Base-by-base conservation (phyloP, 257 asterid species). In the Solanum sitiens region DNA sequence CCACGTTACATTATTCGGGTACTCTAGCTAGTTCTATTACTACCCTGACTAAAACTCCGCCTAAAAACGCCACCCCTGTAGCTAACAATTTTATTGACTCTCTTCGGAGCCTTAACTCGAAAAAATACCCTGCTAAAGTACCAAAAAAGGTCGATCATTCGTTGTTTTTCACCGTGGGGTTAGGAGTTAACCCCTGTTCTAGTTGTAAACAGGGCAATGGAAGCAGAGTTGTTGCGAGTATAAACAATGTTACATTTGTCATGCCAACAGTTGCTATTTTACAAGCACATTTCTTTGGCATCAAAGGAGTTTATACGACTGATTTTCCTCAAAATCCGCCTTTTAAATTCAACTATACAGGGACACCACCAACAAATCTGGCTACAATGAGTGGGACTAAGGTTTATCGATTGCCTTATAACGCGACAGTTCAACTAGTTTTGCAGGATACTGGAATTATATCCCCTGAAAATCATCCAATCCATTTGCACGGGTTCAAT, bases 401-500 rank as follows among this genome's bases (percentile, higher is more conserved):
- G 93, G 89, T 93, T n/a, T 93, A 93, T 21, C 61, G 90, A 86
- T 84, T 94, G 27, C 80, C 93, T 18, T 94, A 91, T 56, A 93
- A 94, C 47, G 89, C 94, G 2, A 94, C 93, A 15, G 93, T 92
- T 16, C 93, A 93, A 32, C 75, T 94, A 47, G 90, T 94, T 14
- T 50, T 94, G 84, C 95, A 94, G 20, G 97, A 93, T 74, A 93
- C 97, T 2, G 92, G 94, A 20, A 91, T 94, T 8, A 84, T 93
- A 30, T 92, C 94, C 0, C 90, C 95, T 0, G 95, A 94, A 50
- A 94, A 91, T 71, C 97, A 94, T 82, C 97, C 95, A 0, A 18
- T 94, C 45, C 97, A 93, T 88, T 91, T 94, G 84, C 97, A 94
- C 3, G 95, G 97, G 70, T 93, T 93, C 92, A 94, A 94, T 89